Percentiles rank a stretch among this genome's conserved stretches.
Conservation (phyloP, 371 early-diverging fungal genomes). For the Antonospora locustae region DNA sequence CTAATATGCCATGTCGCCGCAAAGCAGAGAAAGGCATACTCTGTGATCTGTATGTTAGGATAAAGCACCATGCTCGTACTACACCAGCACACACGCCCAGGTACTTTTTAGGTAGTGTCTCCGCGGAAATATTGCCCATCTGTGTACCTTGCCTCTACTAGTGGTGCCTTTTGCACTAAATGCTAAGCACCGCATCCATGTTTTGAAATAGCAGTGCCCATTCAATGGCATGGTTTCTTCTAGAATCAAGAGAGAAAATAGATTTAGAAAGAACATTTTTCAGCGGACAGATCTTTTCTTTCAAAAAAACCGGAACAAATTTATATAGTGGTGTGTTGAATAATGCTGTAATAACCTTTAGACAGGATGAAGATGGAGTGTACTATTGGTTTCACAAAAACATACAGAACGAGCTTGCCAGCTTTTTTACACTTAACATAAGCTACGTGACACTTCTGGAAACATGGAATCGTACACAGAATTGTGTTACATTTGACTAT, state of each 20-base stretch:
- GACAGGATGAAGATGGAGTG: constrained; percentile 13
- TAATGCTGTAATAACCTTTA: constrained; percentile 13
- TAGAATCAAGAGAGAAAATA: constrained; percentile 16
- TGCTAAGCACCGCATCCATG: too few relatives aligned
- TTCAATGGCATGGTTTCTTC: constrained; percentile 17
- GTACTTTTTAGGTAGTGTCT: too few relatives aligned
- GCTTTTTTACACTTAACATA: constrained; percentile 66
- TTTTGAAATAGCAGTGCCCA: too few relatives aligned
- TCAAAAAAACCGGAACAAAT: constrained; percentile 14
- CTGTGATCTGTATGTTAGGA: too few relatives aligned
- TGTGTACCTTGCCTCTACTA: too few relatives aligned
- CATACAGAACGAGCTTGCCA: constrained; percentile 47
- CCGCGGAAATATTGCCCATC: too few relatives aligned
- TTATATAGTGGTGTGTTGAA: constrained; percentile 28
- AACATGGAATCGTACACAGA: constrained; percentile 57
- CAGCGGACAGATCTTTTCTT: constrained; percentile 50
- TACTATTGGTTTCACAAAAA: constrained; percentile 1
- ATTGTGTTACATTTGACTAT: not conserved
- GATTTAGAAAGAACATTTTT: constrained; percentile 39
- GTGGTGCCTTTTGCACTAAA: too few relatives aligned
- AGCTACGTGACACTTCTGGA: constrained; percentile 58
- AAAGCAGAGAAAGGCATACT: too few relatives aligned
- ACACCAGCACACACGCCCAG: too few relatives aligned
- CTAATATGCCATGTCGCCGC: too few relatives aligned
- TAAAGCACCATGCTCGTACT: too few relatives aligned